A percentile compares a stretch with the other conserved stretches of the same genome.
Conservation (phyloP, 1,139 yeast species). For the Geotrichum europaeum region DNA sequence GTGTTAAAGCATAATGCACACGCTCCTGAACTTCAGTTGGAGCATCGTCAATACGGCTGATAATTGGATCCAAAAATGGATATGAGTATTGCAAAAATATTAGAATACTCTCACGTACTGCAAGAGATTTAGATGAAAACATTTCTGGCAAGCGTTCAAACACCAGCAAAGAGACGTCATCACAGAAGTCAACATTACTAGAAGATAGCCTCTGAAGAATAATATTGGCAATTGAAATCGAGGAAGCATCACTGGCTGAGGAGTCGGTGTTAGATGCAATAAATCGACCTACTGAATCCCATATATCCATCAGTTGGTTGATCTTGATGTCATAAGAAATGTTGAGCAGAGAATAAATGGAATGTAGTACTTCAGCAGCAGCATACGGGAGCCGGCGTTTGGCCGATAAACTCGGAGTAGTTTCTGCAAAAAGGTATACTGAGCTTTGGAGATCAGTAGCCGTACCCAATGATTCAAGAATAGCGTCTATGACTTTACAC, state of each 20-base stretch:
- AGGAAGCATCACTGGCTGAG: constrained; percentile 4
- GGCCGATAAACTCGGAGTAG: neutral
- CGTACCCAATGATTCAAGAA: constrained; percentile 4
- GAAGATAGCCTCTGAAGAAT: constrained; percentile 4
- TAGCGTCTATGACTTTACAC: constrained; percentile 11
- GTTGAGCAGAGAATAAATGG: constrained; percentile 3
- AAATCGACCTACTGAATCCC: constrained; percentile 10
- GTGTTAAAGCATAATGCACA: neutral
- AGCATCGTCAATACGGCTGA: constrained; percentile 7
- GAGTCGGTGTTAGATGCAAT: constrained; percentile 9
- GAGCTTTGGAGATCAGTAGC: neutral
- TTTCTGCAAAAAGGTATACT: constrained; percentile 6
- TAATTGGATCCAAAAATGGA: constrained; percentile 8
- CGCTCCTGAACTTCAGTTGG: constrained; percentile 8
- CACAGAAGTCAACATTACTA: constrained; percentile 5
- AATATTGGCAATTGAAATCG: constrained; percentile 7
- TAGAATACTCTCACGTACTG: constrained; percentile 5
- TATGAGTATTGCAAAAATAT: constrained; percentile 10
- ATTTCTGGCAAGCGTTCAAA: constrained; percentile 9
- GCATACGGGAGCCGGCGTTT: constrained; percentile 11
- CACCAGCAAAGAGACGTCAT: constrained; percentile 2
- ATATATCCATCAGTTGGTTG: constrained; percentile 9
- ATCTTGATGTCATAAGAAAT: constrained; percentile 1
- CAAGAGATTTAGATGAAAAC: constrained; percentile 5
- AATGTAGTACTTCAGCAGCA: constrained; percentile 10